Conservation (phyloP, 164 flowering plant species). For the Chloranthus sessilifolius region DNA sequence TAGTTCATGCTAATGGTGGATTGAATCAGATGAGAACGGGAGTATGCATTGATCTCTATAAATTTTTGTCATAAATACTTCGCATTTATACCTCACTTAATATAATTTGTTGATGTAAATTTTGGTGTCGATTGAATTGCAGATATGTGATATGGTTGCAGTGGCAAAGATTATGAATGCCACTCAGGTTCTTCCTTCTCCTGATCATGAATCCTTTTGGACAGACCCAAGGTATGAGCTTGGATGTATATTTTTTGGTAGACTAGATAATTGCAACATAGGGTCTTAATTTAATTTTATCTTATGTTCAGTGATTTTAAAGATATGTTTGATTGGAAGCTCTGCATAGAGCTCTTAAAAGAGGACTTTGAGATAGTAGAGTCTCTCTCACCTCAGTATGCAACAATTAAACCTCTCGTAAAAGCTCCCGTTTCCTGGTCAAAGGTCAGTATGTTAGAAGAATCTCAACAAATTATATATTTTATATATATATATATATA, state of each 20-base stretch:
- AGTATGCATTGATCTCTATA: slow-evolving; percentile 27
- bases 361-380: slow-evolving; percentile 72
- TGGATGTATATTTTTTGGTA: no score
- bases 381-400: slow-evolving; percentile 44
- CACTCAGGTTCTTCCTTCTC: slow-evolving; percentile 79
- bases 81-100: no score
- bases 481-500: no score
- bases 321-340: slow-evolving; percentile 80
- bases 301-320: slow-evolving; percentile 48
- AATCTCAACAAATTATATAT: no score
- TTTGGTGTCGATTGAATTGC: slow-evolving; percentile 15
- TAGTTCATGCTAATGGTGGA: slow-evolving; percentile 93
- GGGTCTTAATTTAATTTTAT: not conserved
- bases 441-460: slow-evolving; percentile 33
- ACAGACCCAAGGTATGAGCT: slow-evolving; percentile 65
- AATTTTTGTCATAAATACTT: not conserved
- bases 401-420: slow-evolving; percentile 31
- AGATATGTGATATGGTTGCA: slow-evolving; percentile 95
- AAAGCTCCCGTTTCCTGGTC: slow-evolving; percentile 95
- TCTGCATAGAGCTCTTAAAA: slow-evolving; percentile 60
- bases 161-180: slow-evolving; percentile 93
- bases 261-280: not conserved
- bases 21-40: slow-evolving; percentile 98
- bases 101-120: not conserved
- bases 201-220: slow-evolving; percentile 87